Evolutionary conservation across 108 stramenopile species (phyloP).

Genomic region (Stephanodiscus triporus): DNA sequence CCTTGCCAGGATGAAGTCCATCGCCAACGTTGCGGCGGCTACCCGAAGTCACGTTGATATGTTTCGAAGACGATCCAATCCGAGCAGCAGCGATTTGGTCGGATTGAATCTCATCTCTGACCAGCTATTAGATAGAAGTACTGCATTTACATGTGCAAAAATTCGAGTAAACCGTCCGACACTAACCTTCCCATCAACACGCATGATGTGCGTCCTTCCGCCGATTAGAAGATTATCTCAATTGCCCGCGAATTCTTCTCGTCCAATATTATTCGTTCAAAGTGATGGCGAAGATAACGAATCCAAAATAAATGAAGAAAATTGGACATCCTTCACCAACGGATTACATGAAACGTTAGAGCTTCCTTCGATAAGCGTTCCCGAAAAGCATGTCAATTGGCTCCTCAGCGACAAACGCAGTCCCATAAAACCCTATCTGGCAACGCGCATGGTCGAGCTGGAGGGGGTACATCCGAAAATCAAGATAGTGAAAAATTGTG

Average conservation of each 20-base stretch:
- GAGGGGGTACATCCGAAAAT: conserved; percentile 68
- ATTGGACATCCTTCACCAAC: conserved; percentile 34
- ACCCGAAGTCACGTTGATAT: not conserved
- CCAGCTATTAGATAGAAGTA: too few species aligned
- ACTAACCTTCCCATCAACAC: not conserved
- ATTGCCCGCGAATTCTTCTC: not conserved
- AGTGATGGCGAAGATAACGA: not conserved
- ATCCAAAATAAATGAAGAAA: conserved; percentile 17
- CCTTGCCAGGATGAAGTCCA: not conserved
- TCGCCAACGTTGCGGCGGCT: not conserved
- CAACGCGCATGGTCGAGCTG: conserved; percentile 50
- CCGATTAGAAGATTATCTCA: not conserved
- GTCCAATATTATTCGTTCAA: not conserved
- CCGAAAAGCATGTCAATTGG: conserved; percentile 39
- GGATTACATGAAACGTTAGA: conserved; percentile 30
- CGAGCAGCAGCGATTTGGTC: not conserved
- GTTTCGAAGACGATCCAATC: not conserved
- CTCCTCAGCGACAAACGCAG: conserved; percentile 42
- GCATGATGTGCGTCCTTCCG: not conserved
- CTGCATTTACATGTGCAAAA: not conserved
- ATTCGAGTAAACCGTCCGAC: too few species aligned
- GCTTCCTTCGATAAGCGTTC: conserved; percentile 46
- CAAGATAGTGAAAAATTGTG: conserved; percentile 61
- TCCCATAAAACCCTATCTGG: conserved; percentile 56
- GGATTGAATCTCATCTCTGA: not conserved